Conservation (phyloP, 768 basidiomycete genomes). For the Psilocybe subaeruginosa region DNA sequence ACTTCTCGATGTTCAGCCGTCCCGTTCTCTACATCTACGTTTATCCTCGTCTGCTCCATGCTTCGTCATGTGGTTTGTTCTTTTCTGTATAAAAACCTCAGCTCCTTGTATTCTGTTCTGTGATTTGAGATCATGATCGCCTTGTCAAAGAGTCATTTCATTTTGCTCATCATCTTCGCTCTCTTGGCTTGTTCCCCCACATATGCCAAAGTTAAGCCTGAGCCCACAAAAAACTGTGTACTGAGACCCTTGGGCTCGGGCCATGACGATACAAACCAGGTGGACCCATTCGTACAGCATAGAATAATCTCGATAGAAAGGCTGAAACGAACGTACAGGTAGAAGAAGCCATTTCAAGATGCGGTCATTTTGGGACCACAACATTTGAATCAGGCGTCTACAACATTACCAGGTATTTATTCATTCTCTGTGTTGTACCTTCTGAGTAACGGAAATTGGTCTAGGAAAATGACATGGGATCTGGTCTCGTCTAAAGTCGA, state of each 20-base stretch:
- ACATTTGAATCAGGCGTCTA: constrained; percentile 47
- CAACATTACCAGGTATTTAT: constrained; percentile 51
- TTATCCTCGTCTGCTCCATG: background rate
- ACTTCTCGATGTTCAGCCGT: no score
- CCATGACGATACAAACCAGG: constrained; percentile 17
- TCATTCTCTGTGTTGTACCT: background rate
- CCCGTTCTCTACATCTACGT: no score
- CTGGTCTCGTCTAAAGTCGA: constrained; percentile 45
- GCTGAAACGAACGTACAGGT: constrained; percentile 33
- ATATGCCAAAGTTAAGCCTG: background rate
- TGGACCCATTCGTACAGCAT: background rate
- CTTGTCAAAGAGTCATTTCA: background rate
- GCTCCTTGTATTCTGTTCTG: background rate
- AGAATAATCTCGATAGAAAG: background rate
- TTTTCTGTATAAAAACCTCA: background rate
- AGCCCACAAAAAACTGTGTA: background rate
- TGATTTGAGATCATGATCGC: background rate
- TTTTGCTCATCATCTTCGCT: background rate
- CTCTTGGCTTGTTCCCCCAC: background rate
- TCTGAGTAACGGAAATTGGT: background rate
- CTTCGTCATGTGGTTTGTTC: background rate
- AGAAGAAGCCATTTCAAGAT: constrained; percentile 47
- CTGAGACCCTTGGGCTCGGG: constrained; percentile 3
- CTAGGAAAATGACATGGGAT: constrained; percentile 59
- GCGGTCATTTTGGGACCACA: constrained; percentile 50